A percentile compares a stretch with the other conserved stretches of the same genome.
Evolutionary conservation across 352 stramenopile genomes (phyloP).

Genomic region (Hyaloperonospora arabidopsidis): DNA sequence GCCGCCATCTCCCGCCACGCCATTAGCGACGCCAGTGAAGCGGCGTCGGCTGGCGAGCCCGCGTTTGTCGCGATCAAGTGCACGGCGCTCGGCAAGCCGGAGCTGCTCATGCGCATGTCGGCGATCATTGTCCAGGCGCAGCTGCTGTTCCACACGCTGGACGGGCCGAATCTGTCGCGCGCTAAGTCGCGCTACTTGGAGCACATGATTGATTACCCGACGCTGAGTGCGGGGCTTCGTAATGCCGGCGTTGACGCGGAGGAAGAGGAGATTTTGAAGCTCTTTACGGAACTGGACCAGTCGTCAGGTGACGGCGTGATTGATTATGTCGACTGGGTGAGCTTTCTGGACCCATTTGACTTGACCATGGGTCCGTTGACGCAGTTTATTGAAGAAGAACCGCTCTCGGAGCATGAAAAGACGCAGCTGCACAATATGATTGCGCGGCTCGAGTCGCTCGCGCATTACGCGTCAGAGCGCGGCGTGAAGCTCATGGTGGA

Average conservation of each 20-base stretch:
- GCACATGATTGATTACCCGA: constrained; percentile 74
- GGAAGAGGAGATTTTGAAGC: constrained; percentile 53
- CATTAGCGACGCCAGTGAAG: constrained; percentile 61
- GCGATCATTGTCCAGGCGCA: constrained; percentile 88
- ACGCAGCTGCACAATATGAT: constrained; percentile 89
- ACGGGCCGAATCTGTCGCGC: constrained; percentile 74
- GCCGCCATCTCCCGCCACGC: constrained; percentile 77
- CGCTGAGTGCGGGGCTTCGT: constrained; percentile 56
- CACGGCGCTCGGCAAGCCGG: constrained; percentile 93
- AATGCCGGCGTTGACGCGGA: constrained; percentile 59
- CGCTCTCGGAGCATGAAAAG: constrained; percentile 82
- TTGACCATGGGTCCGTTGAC: constrained; percentile 84
- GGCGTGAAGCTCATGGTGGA: constrained; percentile 95
- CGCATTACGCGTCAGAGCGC: constrained; percentile 51
- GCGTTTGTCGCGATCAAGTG: constrained; percentile 97
- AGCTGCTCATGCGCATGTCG: constrained; percentile 93
- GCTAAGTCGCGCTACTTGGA: constrained; percentile 75
- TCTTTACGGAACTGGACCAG: constrained; percentile 62
- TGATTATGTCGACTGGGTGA: constrained; percentile 94
- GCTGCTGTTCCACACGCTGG: constrained; percentile 89
- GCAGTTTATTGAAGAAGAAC: constrained; percentile 77
- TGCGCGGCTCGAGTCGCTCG: constrained; percentile 65
- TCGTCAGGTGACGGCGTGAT: constrained; percentile 64
- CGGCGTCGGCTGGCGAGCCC: constrained; percentile 35
- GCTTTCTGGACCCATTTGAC: constrained; percentile 87